These are phyloP conservation scores for Alternaria triticina DNA, from an alignment of 2,329 filamentous ascomycete species.

Conservation along the genomic window DNA sequence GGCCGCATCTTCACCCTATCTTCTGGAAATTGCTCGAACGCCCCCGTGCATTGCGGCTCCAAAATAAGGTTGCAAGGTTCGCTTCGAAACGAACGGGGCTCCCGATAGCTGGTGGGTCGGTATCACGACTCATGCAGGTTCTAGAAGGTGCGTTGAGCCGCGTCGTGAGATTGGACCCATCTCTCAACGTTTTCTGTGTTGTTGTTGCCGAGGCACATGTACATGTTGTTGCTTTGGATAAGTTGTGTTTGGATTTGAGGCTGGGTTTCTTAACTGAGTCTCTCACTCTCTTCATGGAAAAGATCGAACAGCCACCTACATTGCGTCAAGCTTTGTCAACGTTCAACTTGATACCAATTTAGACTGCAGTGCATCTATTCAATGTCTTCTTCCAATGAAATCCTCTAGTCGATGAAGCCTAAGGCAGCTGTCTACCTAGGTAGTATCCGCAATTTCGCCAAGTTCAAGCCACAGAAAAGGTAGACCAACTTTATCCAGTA, in stretches of 20 bases:
- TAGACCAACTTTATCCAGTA: background rate
- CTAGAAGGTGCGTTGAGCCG: slow-evolving; percentile 20
- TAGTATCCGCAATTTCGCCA: background rate
- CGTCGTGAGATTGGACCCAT: slow-evolving; percentile 16
- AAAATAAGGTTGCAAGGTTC: slow-evolving; percentile 9
- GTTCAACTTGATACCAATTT: background rate
- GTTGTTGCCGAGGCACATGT: slow-evolving; percentile 3
- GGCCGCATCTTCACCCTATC: background rate
- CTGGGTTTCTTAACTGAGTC: background rate
- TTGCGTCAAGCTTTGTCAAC: background rate
- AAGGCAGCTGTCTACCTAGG: background rate
- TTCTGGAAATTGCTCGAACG: background rate
- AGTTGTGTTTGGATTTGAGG: background rate
- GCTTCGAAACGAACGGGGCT: slow-evolving; percentile 19
- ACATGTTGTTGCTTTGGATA: background rate
- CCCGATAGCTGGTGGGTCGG: slow-evolving; percentile 22
- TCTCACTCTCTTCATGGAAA: background rate
- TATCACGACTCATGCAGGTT: slow-evolving; percentile 19
- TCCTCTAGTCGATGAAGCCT: background rate
- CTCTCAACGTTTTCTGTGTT: background rate
- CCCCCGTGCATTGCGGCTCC: slow-evolving; percentile 2
- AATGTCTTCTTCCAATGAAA: background rate
- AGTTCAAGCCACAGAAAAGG: background rate
- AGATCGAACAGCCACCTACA: background rate
- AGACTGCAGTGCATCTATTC: background rate